These are phyloP conservation scores for Adiantum capillusveneris DNA, from an alignment of 75 land plant species.

Conservation along the genomic window DNA sequence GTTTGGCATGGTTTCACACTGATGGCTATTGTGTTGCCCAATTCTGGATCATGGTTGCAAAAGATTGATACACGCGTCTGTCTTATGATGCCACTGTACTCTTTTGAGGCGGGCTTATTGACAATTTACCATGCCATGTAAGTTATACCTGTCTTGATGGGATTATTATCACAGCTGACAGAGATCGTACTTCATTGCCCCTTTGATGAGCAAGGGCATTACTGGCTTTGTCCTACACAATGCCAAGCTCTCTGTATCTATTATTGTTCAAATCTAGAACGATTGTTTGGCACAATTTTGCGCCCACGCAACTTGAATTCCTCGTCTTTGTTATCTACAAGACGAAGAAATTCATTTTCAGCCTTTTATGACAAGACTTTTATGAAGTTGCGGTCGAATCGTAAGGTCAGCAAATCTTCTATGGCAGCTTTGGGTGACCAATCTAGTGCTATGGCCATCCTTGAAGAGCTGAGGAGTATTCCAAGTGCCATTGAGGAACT, in stretches of 20 bases:
- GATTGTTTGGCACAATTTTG: slow-evolving; percentile 4
- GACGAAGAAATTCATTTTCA: neutral
- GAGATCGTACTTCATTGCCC: neutral
- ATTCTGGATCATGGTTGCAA: too few relatives aligned
- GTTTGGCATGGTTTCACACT: too few relatives aligned
- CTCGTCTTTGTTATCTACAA: neutral
- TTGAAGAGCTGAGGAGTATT: slow-evolving; percentile 4
- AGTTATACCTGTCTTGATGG: too few relatives aligned
- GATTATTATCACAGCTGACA: neutral
- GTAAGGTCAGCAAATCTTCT: neutral
- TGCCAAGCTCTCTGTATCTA: slow-evolving; percentile 2
- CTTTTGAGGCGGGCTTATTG: too few relatives aligned
- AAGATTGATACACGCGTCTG: too few relatives aligned
- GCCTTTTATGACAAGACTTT: neutral
- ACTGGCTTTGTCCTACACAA: neutral
- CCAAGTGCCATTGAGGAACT: slow-evolving; percentile 7
- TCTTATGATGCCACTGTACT: too few relatives aligned
- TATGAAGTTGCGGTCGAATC: neutral
- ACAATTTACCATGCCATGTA: too few relatives aligned
- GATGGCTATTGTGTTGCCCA: too few relatives aligned
- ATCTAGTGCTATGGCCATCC: neutral
- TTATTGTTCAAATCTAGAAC: neutral
- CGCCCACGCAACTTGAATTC: neutral
- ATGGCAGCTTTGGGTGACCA: neutral
- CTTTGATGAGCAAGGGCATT: slow-evolving; percentile 3